A percentile compares a stretch with the other conserved stretches of the same genome.
Evolutionary conservation across 495 filamentous ascomycete genomes (phyloP).

Genomic region (Glutinoglossum americanum): DNA sequence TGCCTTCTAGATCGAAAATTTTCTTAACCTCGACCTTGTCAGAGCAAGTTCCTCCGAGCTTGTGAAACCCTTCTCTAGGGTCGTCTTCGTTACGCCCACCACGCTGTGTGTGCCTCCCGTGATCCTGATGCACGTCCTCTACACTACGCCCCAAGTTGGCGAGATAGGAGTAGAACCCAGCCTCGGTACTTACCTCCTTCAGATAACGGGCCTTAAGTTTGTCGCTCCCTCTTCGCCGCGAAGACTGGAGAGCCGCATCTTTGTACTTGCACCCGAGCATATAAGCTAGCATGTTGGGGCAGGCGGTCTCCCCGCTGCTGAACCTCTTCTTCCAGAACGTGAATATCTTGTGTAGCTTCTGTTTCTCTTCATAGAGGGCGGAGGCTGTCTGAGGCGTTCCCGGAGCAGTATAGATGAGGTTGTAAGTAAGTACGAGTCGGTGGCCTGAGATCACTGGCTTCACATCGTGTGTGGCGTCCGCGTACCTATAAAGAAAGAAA

Average conservation of each 20-base stretch:
- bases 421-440: conserved; percentile 33
- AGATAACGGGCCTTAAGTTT: not conserved
- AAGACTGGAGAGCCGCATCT: not conserved
- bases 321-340: not conserved
- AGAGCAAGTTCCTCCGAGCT: too few species aligned
- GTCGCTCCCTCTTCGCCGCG: not conserved
- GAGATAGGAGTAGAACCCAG: not conserved
- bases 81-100: not conserved
- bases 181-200: not conserved
- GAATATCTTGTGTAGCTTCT: not conserved
- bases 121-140: not conserved
- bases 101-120: not conserved
- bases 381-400: not conserved
- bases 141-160: not conserved
- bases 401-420: conserved; percentile 23
- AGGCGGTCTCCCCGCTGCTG: not conserved
- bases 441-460: conserved; percentile 26
- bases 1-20: too few species aligned
- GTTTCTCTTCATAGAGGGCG: not conserved
- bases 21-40: too few species aligned
- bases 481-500: conserved; percentile 15
- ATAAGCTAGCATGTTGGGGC: not conserved
- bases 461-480: conserved; percentile 33
- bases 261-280: not conserved
- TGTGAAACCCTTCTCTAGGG: too few species aligned